These are phyloP conservation scores for Agastache rugosa DNA, from an alignment of 257 asterid species.

Conservation along the genomic window DNA sequence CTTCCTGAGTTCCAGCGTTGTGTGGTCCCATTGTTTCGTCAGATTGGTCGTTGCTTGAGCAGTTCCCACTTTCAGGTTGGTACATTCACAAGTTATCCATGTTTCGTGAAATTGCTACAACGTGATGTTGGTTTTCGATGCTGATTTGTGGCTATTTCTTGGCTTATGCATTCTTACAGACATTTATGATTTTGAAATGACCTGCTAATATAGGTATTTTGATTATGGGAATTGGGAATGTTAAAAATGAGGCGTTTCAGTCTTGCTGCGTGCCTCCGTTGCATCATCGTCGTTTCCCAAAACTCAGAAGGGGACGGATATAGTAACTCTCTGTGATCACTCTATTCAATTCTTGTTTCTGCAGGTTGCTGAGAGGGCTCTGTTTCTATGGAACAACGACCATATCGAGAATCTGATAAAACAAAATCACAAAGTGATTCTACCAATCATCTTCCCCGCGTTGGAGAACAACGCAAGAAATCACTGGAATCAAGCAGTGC, in stretches of 20 bases:
- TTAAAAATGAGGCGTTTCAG: too few species aligned
- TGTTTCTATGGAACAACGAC: slow-evolving; percentile 43
- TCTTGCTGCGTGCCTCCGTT: too few species aligned
- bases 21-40: slow-evolving; percentile 43
- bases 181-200: background rate
- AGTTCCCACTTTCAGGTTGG: slow-evolving; percentile 47
- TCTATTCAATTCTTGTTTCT: slow-evolving; percentile 1
- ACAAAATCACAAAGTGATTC: slow-evolving; percentile 43
- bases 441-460: slow-evolving; percentile 46
- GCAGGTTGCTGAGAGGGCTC: slow-evolving; percentile 48
- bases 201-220: too few species aligned
- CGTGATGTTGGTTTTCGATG: background rate
- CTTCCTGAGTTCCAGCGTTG: slow-evolving; percentile 42
- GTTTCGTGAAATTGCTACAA: too few species aligned
- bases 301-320: too few species aligned
- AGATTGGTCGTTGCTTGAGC: slow-evolving; percentile 45
- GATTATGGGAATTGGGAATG: background rate
- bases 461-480: slow-evolving; percentile 44
- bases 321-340: background rate
- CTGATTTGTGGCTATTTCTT: background rate
- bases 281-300: too few species aligned
- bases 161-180: background rate
- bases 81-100: background rate
- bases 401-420: slow-evolving; percentile 43
- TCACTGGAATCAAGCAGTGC: slow-evolving; percentile 50